A percentile compares a stretch with the other conserved stretches of the same genome.
Evolutionary conservation across 2,329 filamentous ascomycete species (phyloP).

Genomic region (Aureobasidium subglaciale): DNA sequence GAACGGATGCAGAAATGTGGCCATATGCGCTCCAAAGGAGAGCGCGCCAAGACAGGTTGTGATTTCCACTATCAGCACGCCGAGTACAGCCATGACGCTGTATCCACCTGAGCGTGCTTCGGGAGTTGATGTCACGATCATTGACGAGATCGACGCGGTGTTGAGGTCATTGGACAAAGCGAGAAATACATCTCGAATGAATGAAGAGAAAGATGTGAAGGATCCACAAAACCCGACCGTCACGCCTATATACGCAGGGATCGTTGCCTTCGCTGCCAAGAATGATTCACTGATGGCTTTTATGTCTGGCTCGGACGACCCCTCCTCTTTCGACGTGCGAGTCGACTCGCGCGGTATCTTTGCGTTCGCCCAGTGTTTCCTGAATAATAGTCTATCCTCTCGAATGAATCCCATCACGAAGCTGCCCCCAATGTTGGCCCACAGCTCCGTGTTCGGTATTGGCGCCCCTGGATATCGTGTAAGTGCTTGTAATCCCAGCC

Average conservation of each 20-base stretch:
- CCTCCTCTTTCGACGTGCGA: neutral
- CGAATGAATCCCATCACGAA: slow-evolving; percentile 73
- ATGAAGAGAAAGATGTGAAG: slow-evolving; percentile 81
- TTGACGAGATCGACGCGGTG: slow-evolving; percentile 30
- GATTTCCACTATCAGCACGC: slow-evolving; percentile 62
- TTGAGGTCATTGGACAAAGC: slow-evolving; percentile 65
- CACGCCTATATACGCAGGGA: slow-evolving; percentile 74
- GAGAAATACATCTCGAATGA: slow-evolving; percentile 72
- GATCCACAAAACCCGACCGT: slow-evolving; percentile 79
- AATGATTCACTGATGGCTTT: slow-evolving; percentile 23
- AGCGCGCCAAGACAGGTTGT: slow-evolving; percentile 61
- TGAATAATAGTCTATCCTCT: slow-evolving; percentile 69
- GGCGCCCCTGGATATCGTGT: slow-evolving; percentile 70
- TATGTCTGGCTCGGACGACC: neutral
- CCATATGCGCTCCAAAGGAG: slow-evolving; percentile 68
- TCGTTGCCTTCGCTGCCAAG: slow-evolving; percentile 58
- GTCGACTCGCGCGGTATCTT: slow-evolving; percentile 20
- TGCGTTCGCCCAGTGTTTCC: slow-evolving; percentile 50
- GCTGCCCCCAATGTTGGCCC: slow-evolving; percentile 76
- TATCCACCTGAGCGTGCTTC: slow-evolving; percentile 59
- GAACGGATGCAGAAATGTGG: slow-evolving; percentile 49
- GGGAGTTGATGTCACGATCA: slow-evolving; percentile 22
- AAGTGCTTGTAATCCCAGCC: slow-evolving; percentile 67
- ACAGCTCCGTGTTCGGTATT: slow-evolving; percentile 62
- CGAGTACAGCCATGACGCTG: slow-evolving; percentile 70